These are phyloP conservation scores for Amoebophrya sp. DNA, from an alignment of 169 alveolate species.

Conservation along the genomic window DNA sequence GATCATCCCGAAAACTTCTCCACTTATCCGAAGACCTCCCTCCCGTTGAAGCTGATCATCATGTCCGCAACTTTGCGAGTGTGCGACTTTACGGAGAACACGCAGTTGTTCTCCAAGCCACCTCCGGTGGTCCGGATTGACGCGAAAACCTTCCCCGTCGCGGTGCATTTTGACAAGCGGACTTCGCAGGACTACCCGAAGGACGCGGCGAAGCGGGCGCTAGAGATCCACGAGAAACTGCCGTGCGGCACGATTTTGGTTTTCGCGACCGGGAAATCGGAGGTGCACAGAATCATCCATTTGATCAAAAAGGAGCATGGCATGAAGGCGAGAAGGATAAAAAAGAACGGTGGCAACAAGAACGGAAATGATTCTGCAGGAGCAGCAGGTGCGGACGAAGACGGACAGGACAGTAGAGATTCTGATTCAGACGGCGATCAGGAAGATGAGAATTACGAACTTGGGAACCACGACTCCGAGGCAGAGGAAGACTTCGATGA, in stretches of 20 bases:
- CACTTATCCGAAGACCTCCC: conserved; percentile 27
- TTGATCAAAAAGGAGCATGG: conserved; percentile 59
- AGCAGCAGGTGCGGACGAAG: too few relatives aligned
- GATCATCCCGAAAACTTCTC: too few relatives aligned
- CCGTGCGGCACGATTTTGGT: conserved; percentile 97
- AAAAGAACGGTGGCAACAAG: not conserved
- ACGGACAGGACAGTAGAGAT: conserved; percentile 25
- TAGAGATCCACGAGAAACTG: conserved; percentile 62
- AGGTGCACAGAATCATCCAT: conserved; percentile 74
- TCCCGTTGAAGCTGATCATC: conserved; percentile 85
- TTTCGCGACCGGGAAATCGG: conserved; percentile 93
- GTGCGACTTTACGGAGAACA: conserved; percentile 77
- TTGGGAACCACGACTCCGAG: conserved; percentile 29
- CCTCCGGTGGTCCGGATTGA: conserved; percentile 72
- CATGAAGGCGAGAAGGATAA: conserved; percentile 51
- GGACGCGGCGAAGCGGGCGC: conserved; percentile 72
- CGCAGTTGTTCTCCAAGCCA: conserved; percentile 65
- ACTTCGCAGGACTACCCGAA: conserved; percentile 77
- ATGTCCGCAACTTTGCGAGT: conserved; percentile 98
- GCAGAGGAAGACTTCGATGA: conserved; percentile 26
- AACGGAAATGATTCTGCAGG: conserved; percentile 26
- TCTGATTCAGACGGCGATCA: conserved; percentile 35
- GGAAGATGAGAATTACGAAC: too few relatives aligned
- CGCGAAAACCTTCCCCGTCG: conserved; percentile 80
- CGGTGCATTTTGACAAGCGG: conserved; percentile 67